A percentile compares a stretch with the other conserved stretches of the same genome.
Conservation (phyloP, 2,329 filamentous ascomycete genomes). For the Scedosporium dehoogii region DNA sequence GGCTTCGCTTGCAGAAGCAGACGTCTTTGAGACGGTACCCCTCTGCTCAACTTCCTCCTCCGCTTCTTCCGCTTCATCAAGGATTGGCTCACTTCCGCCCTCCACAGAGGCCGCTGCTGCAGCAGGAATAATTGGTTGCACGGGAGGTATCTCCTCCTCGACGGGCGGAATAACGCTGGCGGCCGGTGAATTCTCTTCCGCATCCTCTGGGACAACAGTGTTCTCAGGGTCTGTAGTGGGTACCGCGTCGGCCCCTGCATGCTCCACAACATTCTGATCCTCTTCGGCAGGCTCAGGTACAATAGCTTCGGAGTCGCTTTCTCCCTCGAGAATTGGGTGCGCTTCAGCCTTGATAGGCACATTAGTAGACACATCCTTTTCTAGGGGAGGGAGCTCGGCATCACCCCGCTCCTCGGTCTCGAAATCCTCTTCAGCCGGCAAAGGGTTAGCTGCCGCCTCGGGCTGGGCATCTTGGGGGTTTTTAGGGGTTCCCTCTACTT, state of each 20-base stretch:
- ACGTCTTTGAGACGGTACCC: conserved; percentile 13
- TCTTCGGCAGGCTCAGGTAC: background rate
- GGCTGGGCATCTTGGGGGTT: conserved; percentile 19
- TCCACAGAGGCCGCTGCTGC: background rate
- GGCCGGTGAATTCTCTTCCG: conserved; percentile 19
- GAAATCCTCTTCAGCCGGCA: background rate
- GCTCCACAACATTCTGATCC: background rate
- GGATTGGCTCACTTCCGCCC: background rate
- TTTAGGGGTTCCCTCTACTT: conserved; percentile 13
- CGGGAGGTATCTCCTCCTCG: conserved; percentile 10
- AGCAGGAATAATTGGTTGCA: background rate
- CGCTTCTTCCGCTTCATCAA: background rate
- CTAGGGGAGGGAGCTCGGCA: background rate
- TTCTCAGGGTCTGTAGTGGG: conserved; percentile 22
- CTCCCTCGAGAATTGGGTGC: background rate
- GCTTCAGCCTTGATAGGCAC: background rate
- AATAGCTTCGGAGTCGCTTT: background rate
- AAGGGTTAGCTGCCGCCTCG: conserved; percentile 7
- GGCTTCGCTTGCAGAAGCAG: conserved; percentile 7
- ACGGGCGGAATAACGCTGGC: conserved; percentile 11
- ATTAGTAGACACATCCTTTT: background rate
- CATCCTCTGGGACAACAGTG: conserved; percentile 13
- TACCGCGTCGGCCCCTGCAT: conserved; percentile 1
- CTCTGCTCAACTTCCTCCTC: background rate
- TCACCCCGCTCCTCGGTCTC: background rate